Evolutionary conservation across 495 filamentous ascomycete genomes (phyloP).

Genomic region (Glarea lozoyensis): DNA sequence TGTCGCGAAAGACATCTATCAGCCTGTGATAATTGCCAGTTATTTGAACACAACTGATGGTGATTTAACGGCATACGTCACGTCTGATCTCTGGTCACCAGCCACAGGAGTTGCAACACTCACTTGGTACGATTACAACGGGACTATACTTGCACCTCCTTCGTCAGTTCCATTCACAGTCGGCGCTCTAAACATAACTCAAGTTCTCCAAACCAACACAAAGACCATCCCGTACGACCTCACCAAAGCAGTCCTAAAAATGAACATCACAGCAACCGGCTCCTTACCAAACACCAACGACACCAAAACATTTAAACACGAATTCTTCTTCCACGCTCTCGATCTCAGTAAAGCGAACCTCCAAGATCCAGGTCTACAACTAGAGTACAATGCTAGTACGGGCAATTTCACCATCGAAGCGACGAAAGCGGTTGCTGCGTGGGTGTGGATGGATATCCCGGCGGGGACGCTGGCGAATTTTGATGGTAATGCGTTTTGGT

Average conservation of each 20-base stretch:
- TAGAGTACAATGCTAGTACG: constrained; percentile 30
- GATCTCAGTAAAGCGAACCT: constrained; percentile 43
- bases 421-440: constrained; percentile 48
- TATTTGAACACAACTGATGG: constrained; percentile 49
- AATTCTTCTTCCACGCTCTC: constrained; percentile 45
- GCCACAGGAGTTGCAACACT: constrained; percentile 21
- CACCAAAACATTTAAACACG: constrained; percentile 43
- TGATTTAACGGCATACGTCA: constrained; percentile 51
- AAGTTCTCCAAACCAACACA: constrained; percentile 37
- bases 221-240: constrained; percentile 27
- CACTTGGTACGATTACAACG: constrained; percentile 26
- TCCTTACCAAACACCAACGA: constrained; percentile 41
- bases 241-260: constrained; percentile 41
- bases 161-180: constrained; percentile 36
- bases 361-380: constrained; percentile 43
- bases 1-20: constrained; percentile 60
- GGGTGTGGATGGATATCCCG: constrained; percentile 59
- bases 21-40: constrained; percentile 57
- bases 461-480: constrained; percentile 50
- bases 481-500: constrained; percentile 50
- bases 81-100: constrained; percentile 41
- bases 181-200: constrained; percentile 52
- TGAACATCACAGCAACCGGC: constrained; percentile 45
- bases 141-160: constrained; percentile 4
- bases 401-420: constrained; percentile 48